Evolutionary conservation across 1,284 basidiomycete genomes (phyloP).

Genomic region (Puccinia sorghi): DNA sequence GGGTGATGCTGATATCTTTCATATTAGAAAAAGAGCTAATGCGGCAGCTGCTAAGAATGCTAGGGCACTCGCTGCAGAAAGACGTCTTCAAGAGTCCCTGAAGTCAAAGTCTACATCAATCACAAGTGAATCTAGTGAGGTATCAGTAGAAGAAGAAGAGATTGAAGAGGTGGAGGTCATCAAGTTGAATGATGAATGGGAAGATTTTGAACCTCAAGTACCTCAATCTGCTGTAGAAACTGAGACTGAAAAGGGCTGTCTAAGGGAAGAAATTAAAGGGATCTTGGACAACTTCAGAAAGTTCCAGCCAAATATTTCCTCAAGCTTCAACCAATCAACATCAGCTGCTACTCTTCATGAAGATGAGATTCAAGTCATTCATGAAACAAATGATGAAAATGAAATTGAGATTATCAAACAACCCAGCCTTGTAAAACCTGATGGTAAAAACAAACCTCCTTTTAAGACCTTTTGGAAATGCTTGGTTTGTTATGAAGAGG

Average conservation of each 20-base stretch:
- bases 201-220: conserved; percentile 37
- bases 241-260: background rate
- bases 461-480: background rate
- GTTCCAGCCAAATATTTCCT: background rate
- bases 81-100: background rate
- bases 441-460: background rate
- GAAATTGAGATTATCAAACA: background rate
- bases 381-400: background rate
- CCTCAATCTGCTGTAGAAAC: background rate
- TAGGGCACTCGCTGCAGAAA: conserved; percentile 34
- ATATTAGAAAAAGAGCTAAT: conserved; percentile 30
- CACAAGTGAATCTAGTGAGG: background rate
- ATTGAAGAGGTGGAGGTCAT: conserved; percentile 20
- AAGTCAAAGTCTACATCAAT: background rate
- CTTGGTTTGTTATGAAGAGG: conserved; percentile 24
- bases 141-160: background rate
- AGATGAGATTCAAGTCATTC: conserved; percentile 17
- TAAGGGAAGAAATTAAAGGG: conserved; percentile 26
- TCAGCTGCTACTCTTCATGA: conserved; percentile 5
- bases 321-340: background rate
- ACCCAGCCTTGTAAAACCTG: background rate
- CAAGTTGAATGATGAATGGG: conserved; percentile 23
- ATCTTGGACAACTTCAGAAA: background rate
- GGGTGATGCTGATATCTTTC: background rate
- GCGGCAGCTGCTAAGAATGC: conserved; percentile 31